Base-by-base conservation (phyloP, 2,329 filamentous ascomycete genomes). In the Sphaerulina populicola region DNA sequence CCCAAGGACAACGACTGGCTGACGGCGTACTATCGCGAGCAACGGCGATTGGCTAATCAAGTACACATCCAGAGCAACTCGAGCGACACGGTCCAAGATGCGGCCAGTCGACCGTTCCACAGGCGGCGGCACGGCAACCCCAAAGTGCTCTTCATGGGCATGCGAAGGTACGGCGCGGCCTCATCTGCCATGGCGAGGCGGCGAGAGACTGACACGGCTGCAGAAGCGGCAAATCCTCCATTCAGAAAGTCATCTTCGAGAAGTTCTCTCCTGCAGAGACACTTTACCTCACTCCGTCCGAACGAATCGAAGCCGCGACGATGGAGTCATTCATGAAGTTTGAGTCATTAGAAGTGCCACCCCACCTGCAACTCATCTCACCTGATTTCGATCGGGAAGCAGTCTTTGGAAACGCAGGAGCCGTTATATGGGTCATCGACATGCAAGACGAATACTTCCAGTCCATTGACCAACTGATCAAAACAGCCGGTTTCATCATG, bases 251-350 rank as follows among this genome's bases (percentile, higher is more conserved):
- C 43, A 91, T 98, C n/a, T 97, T 98, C 65, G 90, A 97, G 71
- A 98, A 98, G 68, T 83, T 97, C 66, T 88, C 91, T 2, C 90
- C 93, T 2, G 94, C 87, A 61, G 94, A 98, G 72, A 97, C 93
- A 0, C 73, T 98, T 12, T 98, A 95, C 64, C 78, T 98, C 14
- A 93, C 97, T 69, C 94, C 93, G 0, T 98, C 93, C 3, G 90
- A 89, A 8, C 80, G 87, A 30, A 94, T 97, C 57, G 89, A 95
- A 65, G 95, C 94, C 66, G 89, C 96, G 61, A 88, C 86, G 3
- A 90, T 97, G 77, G 88, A 93, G 61, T 97, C 93, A 2, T 97
- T 98, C 68, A 96, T 97, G 89, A 91, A 97, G 67, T 96, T 97
- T 61, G 91, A 97, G 71, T 88, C 96, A 43, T 96, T 90, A 87